Evolutionary conservation across 2,329 filamentous ascomycete species (phyloP).

Genomic region (Penicillium hesseltinei): DNA sequence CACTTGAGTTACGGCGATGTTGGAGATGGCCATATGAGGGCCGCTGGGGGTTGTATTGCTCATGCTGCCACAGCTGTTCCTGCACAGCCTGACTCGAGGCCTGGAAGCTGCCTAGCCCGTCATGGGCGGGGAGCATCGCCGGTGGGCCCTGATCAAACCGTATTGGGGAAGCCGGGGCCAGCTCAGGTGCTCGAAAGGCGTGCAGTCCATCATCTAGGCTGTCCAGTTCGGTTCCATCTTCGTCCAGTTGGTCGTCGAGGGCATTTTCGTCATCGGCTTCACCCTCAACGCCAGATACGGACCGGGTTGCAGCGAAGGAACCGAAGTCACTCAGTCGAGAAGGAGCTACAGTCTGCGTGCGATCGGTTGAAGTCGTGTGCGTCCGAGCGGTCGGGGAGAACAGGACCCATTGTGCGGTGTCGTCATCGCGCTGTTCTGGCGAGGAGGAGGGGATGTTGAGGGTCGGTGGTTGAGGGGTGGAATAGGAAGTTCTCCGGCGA

Average conservation of each 20-base stretch:
- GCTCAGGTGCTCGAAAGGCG: constrained; percentile 70
- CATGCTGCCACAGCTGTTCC: constrained; percentile 85
- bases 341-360: constrained; percentile 64
- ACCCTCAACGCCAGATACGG: constrained; percentile 42
- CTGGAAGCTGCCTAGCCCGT: constrained; percentile 83
- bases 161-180: constrained; percentile 43
- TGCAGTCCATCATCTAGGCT: constrained; percentile 89
- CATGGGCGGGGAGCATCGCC: constrained; percentile 82
- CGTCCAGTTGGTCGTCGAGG: constrained; percentile 59
- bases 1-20: constrained; percentile 54
- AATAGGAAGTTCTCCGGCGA: constrained; percentile 36
- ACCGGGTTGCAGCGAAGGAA: constrained; percentile 67
- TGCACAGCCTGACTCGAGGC: constrained; percentile 65
- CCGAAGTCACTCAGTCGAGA: constrained; percentile 78
- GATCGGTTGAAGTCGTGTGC: constrained; percentile 63
- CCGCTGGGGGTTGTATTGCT: constrained; percentile 74
- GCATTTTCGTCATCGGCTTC: constrained; percentile 44
- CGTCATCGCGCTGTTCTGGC: constrained; percentile 54
- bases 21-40: constrained; percentile 45
- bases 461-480: constrained; percentile 27
- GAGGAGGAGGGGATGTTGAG: constrained; percentile 30
- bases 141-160: constrained; percentile 56
- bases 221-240: constrained; percentile 73
- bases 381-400: constrained; percentile 79
- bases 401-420: constrained; percentile 92